Evolutionary conservation across 192 early-diverging fungal species (phyloP).

Genomic region (Podila horticola): DNA sequence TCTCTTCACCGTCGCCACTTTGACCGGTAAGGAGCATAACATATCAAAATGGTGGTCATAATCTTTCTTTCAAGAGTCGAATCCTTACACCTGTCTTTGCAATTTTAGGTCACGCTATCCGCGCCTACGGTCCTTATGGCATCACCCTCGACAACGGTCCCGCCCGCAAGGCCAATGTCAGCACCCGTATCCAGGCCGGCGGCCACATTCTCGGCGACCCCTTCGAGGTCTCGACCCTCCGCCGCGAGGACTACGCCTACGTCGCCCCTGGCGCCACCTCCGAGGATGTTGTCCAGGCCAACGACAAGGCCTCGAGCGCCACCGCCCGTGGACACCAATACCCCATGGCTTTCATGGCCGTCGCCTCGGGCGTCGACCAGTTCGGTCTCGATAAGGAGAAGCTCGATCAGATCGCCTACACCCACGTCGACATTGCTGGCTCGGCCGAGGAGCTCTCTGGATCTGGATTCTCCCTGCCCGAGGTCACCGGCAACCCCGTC

Average conservation of each 20-base stretch:
- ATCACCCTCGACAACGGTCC: constrained; percentile 82
- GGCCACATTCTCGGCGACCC: constrained; percentile 82
- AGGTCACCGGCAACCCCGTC: constrained; percentile 81
- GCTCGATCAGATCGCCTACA: constrained; percentile 76
- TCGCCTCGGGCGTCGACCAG: constrained; percentile 79
- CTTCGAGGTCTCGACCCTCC: constrained; percentile 83
- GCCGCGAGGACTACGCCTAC: constrained; percentile 79
- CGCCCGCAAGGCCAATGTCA: constrained; percentile 69
- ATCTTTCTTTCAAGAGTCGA: neutral
- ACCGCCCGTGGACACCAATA: constrained; percentile 88
- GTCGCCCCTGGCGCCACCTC: constrained; percentile 70
- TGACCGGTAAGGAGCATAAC: constrained; percentile 64
- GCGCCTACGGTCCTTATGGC: constrained; percentile 81
- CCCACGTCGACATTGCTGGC: constrained; percentile 89
- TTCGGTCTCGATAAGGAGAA: constrained; percentile 71
- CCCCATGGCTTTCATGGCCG: constrained; percentile 84
- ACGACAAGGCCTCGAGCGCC: constrained; percentile 72
- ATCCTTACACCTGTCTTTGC: neutral
- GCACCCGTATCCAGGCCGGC: constrained; percentile 67
- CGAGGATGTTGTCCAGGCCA: constrained; percentile 89
- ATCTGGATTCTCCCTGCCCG: constrained; percentile 72
- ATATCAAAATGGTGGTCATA: no score
- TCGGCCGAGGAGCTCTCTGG: constrained; percentile 74
- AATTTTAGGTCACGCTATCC: constrained; percentile 71
- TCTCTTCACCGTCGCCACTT: constrained; percentile 87